These are phyloP conservation scores for Neurospora sp. DNA, from an alignment of 495 filamentous ascomycete species.

Conservation along the genomic window DNA sequence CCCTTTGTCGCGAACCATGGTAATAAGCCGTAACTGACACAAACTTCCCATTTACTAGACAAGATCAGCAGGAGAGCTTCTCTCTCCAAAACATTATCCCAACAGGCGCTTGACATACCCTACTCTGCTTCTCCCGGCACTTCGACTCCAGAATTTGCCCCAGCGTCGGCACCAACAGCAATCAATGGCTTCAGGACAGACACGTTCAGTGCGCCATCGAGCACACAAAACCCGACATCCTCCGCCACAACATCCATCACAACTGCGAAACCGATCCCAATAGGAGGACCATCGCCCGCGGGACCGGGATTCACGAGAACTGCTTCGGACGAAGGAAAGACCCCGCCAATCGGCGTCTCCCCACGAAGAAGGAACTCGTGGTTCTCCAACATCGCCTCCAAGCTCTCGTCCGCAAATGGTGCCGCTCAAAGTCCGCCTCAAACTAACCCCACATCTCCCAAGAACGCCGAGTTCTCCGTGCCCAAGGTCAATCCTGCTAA, in stretches of 20 bases:
- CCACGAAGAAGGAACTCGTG: slow-evolving; percentile 64
- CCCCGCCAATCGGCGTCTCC: slow-evolving; percentile 14
- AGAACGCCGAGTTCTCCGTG: slow-evolving; percentile 46
- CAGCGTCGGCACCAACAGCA: neutral
- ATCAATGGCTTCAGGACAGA: slow-evolving; percentile 6
- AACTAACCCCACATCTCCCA: slow-evolving; percentile 31
- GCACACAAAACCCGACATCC: neutral
- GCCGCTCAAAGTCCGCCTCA: slow-evolving; percentile 33
- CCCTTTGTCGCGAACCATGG: neutral
- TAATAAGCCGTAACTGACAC: neutral
- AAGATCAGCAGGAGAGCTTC: slow-evolving; percentile 11
- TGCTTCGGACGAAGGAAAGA: slow-evolving; percentile 26
- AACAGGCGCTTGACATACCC: slow-evolving; percentile 9
- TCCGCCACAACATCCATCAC: slow-evolving; percentile 8
- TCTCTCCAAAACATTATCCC: slow-evolving; percentile 12
- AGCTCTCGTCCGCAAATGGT: slow-evolving; percentile 63
- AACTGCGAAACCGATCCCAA: slow-evolving; percentile 23
- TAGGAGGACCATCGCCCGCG: neutral
- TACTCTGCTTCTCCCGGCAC: neutral
- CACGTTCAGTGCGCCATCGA: neutral
- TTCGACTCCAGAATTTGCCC: neutral
- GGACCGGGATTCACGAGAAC: slow-evolving; percentile 19
- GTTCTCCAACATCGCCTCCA: slow-evolving; percentile 87
- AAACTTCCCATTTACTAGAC: slow-evolving; percentile 4
- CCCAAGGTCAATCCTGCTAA: slow-evolving; percentile 42